phyloP scores from a whole-genome alignment of 352 stramenopile species.

The Phytophthora pistaciae region DNA sequence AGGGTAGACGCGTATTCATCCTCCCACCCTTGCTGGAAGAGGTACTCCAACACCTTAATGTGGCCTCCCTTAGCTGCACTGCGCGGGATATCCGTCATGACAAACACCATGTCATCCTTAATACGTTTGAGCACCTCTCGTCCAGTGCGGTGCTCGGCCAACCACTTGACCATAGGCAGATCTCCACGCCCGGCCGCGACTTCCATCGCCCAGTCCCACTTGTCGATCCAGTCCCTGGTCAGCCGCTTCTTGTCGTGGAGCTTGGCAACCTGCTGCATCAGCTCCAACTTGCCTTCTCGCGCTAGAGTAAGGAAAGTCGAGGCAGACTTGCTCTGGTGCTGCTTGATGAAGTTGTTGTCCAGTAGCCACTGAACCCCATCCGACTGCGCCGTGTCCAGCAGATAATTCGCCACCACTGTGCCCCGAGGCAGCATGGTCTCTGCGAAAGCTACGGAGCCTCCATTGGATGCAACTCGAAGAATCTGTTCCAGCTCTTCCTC shows the following conservation, averaged over 20 bases:
- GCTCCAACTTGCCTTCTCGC: background rate
- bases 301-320: background rate
- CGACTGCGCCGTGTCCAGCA: background rate
- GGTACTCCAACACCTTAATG: background rate
- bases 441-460: background rate
- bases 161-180: background rate
- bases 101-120: background rate
- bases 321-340: background rate
- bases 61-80: background rate
- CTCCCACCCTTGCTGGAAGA: background rate
- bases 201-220: background rate
- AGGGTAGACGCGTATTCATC: background rate
- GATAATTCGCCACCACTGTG: background rate
- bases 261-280: background rate
- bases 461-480: background rate
- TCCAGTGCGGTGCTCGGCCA: background rate
- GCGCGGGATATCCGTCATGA: background rate
- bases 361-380: background rate
- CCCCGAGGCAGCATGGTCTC: background rate
- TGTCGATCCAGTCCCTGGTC: background rate
- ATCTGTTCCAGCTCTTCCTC: background rate
- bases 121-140: background rate
- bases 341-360: background rate
- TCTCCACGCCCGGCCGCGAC: background rate
- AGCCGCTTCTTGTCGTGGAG: background rate